A percentile compares a stretch with the other conserved stretches of the same genome.
Conservation (phyloP, 148 eudicot species). For the Vaccinium corymbosum region DNA sequence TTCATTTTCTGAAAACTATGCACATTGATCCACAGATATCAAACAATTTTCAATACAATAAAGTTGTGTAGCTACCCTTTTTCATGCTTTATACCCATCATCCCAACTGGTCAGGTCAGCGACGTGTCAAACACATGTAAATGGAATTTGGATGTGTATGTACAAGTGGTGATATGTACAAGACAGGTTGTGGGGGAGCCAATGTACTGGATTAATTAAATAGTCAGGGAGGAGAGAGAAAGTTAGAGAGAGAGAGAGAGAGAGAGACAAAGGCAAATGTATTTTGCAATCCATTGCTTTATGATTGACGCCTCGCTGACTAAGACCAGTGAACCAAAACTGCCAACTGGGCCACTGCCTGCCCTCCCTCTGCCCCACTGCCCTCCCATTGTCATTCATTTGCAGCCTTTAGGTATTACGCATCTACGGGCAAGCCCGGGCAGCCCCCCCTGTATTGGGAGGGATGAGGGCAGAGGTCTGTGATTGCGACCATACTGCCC, state of each 20-base stretch:
- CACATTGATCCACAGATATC: too few relatives aligned
- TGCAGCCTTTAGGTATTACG: conserved; percentile 22
- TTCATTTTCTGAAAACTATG: too few relatives aligned
- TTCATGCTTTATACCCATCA: too few relatives aligned
- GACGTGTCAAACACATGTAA: neutral
- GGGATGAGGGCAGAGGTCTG: conserved; percentile 23
- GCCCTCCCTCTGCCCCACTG: neutral
- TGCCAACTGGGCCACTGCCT: neutral
- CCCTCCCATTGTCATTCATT: conserved; percentile 18
- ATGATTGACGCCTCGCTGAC: conserved; percentile 73
- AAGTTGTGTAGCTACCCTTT: too few relatives aligned
- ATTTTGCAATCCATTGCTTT: conserved; percentile 77
- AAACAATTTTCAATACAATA: too few relatives aligned
- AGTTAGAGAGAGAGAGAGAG: neutral
- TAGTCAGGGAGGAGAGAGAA: conserved; percentile 6
- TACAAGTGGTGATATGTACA: neutral
- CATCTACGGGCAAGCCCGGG: neutral
- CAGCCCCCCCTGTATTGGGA: neutral
- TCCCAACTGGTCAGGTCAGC: too few relatives aligned
- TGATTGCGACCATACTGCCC: conserved; percentile 45
- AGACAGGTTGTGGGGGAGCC: neutral
- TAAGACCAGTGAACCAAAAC: conserved; percentile 9
- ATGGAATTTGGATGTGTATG: neutral
- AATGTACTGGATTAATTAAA: neutral
- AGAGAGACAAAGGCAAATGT: conserved; percentile 39